Evolutionary conservation across 2,329 filamentous ascomycete species (phyloP).

Genomic region (Paradendryphiella salina): DNA sequence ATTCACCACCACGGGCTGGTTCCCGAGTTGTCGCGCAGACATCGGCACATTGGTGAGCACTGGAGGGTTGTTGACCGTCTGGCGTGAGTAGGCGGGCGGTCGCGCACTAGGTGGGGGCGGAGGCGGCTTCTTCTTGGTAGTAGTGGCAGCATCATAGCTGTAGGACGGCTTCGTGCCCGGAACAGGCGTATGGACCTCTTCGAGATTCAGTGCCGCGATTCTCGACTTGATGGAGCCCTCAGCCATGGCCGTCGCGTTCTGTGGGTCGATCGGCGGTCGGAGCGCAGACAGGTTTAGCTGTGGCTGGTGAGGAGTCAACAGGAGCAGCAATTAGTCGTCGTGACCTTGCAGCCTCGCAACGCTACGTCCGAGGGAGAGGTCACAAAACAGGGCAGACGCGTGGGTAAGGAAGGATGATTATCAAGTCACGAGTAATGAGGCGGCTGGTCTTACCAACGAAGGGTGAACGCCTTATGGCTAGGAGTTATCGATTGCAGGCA

Average conservation of each 20-base stretch:
- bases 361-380: neutral
- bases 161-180: slow-evolving; percentile 44
- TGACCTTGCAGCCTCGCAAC: slow-evolving; percentile 5
- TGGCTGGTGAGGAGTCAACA: slow-evolving; percentile 9
- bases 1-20: slow-evolving; percentile 41
- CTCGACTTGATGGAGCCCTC: slow-evolving; percentile 50
- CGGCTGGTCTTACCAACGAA: slow-evolving; percentile 5
- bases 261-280: slow-evolving; percentile 13
- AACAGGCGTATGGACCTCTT: slow-evolving; percentile 48
- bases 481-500: slow-evolving; percentile 14
- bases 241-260: slow-evolving; percentile 34
- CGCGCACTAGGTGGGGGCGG: slow-evolving; percentile 46
- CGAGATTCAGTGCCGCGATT: slow-evolving; percentile 54
- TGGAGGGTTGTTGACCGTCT: slow-evolving; percentile 49
- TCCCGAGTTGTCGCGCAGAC: slow-evolving; percentile 42
- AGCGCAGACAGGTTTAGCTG: slow-evolving; percentile 11
- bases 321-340: slow-evolving; percentile 7
- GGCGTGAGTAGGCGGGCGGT: slow-evolving; percentile 37
- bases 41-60: slow-evolving; percentile 43
- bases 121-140: slow-evolving; percentile 44
- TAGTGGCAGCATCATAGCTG: slow-evolving; percentile 39
- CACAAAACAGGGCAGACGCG: neutral
- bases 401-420: neutral
- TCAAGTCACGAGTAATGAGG: slow-evolving; percentile 6
- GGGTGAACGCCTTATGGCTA: slow-evolving; percentile 13